Base-by-base conservation (phyloP, 306 rosid genomes). In the Cicer arietinum region DNA sequence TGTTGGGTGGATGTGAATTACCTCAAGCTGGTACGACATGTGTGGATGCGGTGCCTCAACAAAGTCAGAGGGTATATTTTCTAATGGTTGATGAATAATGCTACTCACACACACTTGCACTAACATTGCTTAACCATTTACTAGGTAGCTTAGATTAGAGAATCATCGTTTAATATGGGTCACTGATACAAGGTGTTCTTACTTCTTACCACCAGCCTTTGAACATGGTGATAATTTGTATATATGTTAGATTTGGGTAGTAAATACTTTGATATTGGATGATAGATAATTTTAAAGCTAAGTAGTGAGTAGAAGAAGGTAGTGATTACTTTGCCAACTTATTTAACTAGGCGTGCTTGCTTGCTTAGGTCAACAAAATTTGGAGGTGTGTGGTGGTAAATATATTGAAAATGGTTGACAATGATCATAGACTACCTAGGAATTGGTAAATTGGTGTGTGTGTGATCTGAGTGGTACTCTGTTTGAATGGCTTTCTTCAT, bases 1-100 rank as follows among this genome's bases (percentile, higher is more conserved):
- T 89, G 70, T 80, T 93, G 82, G 98, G 98, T 53, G 98, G 98
- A 56, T 85, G 86, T 61, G 98, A 91, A 81, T 71, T 88, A 48
- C 71, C 96, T 46, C 45, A 90, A 4, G 76, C 86, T 3, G 85
- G 82, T 17, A 77, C 87, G 59, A 83, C 81, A 74, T 84, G 85
- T 37, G 86, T 53, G 69, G 93, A 87, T 52, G 56, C 83, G 69
- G 79, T 40, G n/a, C 11, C 84, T 78, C 97, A 81, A 83, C 97
- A 81, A 80, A 88, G 75, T 74, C 89, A 71, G 72, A 88, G 93
- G 93, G 98, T 93, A 93, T 74, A 88, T 74, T 70, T 60, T 64
- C 50, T 60, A 71, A 60, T 67, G 9, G 48, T 35, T 70, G 64
- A 62, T 43, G 67, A 63, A 63, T 53, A 64, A 44, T 72, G 67